Base-by-base conservation (phyloP, 768 basidiomycete species). In the Sporobolomyces pararoseus region DNA sequence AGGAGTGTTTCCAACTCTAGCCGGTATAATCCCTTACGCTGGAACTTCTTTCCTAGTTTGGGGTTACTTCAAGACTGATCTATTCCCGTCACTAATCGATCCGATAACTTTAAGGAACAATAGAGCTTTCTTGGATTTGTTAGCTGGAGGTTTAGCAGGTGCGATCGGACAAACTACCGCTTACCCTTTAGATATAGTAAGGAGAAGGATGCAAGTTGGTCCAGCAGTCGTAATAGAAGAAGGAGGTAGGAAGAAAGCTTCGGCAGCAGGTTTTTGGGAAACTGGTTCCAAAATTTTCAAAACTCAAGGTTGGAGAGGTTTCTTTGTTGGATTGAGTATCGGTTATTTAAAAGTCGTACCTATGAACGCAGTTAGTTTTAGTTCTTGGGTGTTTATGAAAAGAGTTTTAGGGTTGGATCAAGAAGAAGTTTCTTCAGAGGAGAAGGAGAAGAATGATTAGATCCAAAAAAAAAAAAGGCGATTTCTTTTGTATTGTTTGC, bases 331-430 rank as follows among this genome's bases (percentile, higher is more conserved):
- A 0, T 81, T 98, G 70, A 85, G 87, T 65, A 89, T 97, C 75
- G 95, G 95, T 3, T 96, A 91, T 80, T 75, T 97, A 63, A 97
- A 98, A 83, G 86, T 95, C 49, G 85, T 96, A 66, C 95, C 95
- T 17, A 95, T 97, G 93, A 95, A 88, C 29, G 91, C 92, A 66
- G 88, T 95, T 65, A 90, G 89, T 79, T 95, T 88, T 76, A 83
- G 90, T 14, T 88, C 88, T n/a, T 96, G 71, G 72, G 65, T 67
- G 13, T 57, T 25, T 23, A 37, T 74, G 53, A 74, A 74, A 47
- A 42, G 59, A 1, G 32, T 52, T 9, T 50, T 74, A 14, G 72
- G 72, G 1, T 23, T 74, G 21, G 63, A 70, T 4, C 62, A 70
- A 10, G 44, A 46, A 25, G 58, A 29, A 17, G 50, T 27, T n/a